phyloP scores from a whole-genome alignment of 2,329 filamentous ascomycete species.

The Sporothrix luriei region DNA sequence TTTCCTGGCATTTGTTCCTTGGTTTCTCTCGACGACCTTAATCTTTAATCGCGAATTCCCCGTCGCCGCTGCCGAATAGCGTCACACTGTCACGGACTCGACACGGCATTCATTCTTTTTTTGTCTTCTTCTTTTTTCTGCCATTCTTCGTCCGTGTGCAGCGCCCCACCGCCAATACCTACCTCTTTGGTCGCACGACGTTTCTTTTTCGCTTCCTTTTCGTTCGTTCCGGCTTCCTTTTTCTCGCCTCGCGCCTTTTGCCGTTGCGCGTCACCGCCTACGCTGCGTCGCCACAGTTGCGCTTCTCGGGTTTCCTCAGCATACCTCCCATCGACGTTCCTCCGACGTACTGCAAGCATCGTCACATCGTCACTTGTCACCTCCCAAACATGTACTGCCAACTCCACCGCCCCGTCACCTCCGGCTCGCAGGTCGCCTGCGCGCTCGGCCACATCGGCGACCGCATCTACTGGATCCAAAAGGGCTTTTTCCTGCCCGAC shows the following conservation, averaged over 20 bases:
- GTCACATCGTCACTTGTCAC: not conserved
- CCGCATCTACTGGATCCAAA: constrained; percentile 31
- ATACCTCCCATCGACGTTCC: not conserved
- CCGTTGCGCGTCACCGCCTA: not conserved
- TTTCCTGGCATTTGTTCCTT: not conserved
- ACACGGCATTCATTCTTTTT: constrained; percentile 16
- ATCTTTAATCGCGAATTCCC: not conserved
- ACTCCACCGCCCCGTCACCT: constrained; percentile 32
- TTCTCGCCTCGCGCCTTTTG: not conserved
- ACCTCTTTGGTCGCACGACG: not conserved
- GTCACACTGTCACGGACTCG: constrained; percentile 18
- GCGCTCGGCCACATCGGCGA: constrained; percentile 31
- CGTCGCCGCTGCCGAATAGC: not conserved
- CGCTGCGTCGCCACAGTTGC: constrained; percentile 1
- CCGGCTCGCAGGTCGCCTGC: constrained; percentile 28
- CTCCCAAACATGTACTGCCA: constrained; percentile 31
- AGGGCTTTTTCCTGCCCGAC: constrained; percentile 30
- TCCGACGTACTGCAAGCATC: not conserved
- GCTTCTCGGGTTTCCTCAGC: not conserved
- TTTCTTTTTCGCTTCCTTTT: not conserved
- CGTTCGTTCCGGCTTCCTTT: not conserved
- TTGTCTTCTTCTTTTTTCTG: not conserved
- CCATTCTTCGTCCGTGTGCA: not conserved
- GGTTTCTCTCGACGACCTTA: not conserved
- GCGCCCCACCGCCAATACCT: not conserved